Base-by-base conservation (phyloP, 2,329 filamentous ascomycete species). In the Septoria petroselini region DNA sequence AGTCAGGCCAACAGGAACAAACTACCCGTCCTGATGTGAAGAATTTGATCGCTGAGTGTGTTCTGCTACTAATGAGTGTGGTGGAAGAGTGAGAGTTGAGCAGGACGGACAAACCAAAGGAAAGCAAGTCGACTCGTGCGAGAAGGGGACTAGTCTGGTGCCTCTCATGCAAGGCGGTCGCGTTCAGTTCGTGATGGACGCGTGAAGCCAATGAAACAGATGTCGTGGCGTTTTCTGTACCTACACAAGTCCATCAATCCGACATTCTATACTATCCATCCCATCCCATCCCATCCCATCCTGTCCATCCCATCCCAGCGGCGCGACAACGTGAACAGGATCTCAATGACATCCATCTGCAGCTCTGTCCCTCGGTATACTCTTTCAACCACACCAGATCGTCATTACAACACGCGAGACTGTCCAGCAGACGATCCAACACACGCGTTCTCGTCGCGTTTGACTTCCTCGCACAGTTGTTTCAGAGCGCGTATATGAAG, bases 121-220 rank as follows among this genome's bases (percentile, higher is more conserved):
- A n/a, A n/a, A n/a, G n/a, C n/a, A n/a, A 31, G 41, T 19, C 41
- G 29, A 9, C 23, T 25, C 31, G 30, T 33, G 6, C 30, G 18
- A 18, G 15, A 48, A 21, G 34, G 30, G 45, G 45, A 30, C 45
- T 48, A 48, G n/a, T n/a, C n/a, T n/a, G n/a, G n/a, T n/a, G n/a
- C n/a, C n/a, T n/a, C n/a, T n/a, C n/a, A 40, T 52, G 49, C 46
- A 52, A 52, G 49, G 53, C 38, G 41, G 48, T 39, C 55, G 55
- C 49, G 55, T 48, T 30, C 25, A 37, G 38, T 52, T 58, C 52
- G 55, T 49, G 55, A 51, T 21, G 39, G 29, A 41, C 34, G 34
- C 33, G 33, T 41, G 19, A 15, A 19, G 17, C 53, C 53, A 50
- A 56, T 53, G 38, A 39, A 37, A 17, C 6, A 41, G 44, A 40